Base-by-base conservation (phyloP, 2,329 filamentous ascomycete species). In the Botrytis squamosa region DNA sequence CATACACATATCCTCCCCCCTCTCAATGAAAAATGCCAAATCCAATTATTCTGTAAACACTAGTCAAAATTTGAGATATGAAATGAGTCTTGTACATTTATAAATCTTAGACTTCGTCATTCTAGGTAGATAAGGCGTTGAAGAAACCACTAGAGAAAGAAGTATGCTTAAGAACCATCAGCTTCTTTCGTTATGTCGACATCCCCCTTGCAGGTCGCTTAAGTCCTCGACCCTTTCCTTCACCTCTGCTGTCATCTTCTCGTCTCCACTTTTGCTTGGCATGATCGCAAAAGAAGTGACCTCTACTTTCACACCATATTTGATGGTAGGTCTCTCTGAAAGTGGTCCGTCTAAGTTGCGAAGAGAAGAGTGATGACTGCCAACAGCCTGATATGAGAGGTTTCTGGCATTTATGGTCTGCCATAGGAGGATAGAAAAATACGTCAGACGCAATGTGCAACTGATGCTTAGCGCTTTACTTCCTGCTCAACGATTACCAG, bases 361-460 rank as follows among this genome's bases (percentile, higher is more conserved):
- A 76, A 92, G 88, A 0, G 89, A 91, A 7, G 89, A 91, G 81
- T 91, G 92, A 80, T 52, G 22, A 25, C 29, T 33, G 22, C 40
- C 12, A 3, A n/a, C 14, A 55, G 49, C 49, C 25, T 55, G 6
- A 16, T 12, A n/a, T n/a, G 49, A 55, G 12, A n/a, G 5, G 22
- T 10, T 49, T 20, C 16, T 55, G 49, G 5, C 49, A n/a, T n/a
- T 7, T n/a, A n/a, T n/a, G 49, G 49, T 14, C 4, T 55, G 25
- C 49, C 25, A 55, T 16, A 55, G 12, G 2, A 55, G 49, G 25
- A n/a, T 55, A n/a, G 5, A n/a, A n/a, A n/a, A 4, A 55, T 55
- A 55, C 42, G 29, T 72, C 22, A 29, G 36, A 72, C n/a, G 64
- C 33, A 40, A 72, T 52, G 16, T 62, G 40, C 7, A 62, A 33